These are phyloP conservation scores for Abrus precatorius DNA, from an alignment of 306 rosid species.

Conservation along the genomic window DNA sequence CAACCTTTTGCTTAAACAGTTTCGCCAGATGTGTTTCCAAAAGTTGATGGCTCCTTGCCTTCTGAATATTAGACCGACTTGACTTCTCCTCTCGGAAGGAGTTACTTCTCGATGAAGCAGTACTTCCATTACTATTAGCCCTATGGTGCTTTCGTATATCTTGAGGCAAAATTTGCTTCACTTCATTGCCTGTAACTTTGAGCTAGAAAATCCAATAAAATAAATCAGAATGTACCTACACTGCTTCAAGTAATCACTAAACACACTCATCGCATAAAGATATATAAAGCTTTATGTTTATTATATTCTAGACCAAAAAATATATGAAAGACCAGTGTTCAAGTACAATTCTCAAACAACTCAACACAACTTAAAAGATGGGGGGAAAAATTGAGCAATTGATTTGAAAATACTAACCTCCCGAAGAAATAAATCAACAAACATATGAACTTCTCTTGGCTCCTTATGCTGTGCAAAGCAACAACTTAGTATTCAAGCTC, in stretches of 20 bases:
- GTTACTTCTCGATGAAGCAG: conserved; percentile 84
- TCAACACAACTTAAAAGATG: conserved; percentile 20
- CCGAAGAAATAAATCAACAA: conserved; percentile 87
- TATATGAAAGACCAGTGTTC: conserved; percentile 26
- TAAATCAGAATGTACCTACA: conserved; percentile 18
- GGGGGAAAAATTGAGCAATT: background rate
- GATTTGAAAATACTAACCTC: conserved; percentile 64
- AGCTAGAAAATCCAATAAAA: conserved; percentile 60
- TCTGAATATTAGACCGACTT: conserved; percentile 71
- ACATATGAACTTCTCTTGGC: conserved; percentile 98
- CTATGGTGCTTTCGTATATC: conserved; percentile 72
- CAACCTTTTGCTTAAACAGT: conserved; percentile 90
- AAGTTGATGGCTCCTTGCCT: conserved; percentile 90
- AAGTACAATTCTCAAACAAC: conserved; percentile 15
- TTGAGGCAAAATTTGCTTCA: conserved; percentile 82
- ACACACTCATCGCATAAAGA: conserved; percentile 6
- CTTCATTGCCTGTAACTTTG: conserved; percentile 72
- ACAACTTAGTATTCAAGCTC: conserved; percentile 33
- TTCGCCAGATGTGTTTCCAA: conserved; percentile 95
- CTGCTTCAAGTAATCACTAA: conserved; percentile 4
- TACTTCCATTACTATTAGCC: conserved; percentile 85
- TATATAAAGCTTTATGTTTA: background rate
- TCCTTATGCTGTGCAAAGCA: conserved; percentile 84
- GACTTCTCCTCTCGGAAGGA: conserved; percentile 79
- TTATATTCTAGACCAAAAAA: background rate